Evolutionary conservation across 108 stramenopile species (phyloP), one percentile per base, ranked within the genome.

Genomic region (Skeletonema marinoi): DNA sequence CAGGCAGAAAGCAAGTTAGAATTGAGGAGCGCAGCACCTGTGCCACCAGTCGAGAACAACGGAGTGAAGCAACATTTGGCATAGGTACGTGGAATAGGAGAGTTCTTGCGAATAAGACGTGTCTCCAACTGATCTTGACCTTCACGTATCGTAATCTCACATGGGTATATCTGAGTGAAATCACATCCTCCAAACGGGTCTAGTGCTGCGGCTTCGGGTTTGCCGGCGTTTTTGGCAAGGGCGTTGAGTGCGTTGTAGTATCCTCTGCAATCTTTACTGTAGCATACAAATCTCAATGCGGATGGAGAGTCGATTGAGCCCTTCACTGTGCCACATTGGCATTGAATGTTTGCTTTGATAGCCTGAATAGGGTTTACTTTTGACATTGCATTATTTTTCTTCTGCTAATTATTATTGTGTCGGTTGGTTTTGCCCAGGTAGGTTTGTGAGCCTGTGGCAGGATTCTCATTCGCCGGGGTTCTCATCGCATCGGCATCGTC

Each of bases 41-140:
- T 70, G 4, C 80, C 71, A 29, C 78, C 78, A 44, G 77, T 74
- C 7, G 67, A 64, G 60, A 77, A 86, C 71, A 86, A 38, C 11
- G 85, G 85, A 33, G 85, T 83, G 54, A 68, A 69, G 78, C 85
- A 86, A 59, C 77, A 86, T 32, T 60, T 79, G 42, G 81, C 59
- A 59, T 83, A 83, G 6, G 78, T 73, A 31, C 75, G 81, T 11
- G 68, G 78, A 13, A 75, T 51, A 2, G 46, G 32, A 13, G 76
- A 78, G 35, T 39, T 61, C 14, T 73, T 58, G 19, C 80, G 61
- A 54, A 86, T 86, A 7, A 63, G 36, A n/a, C 64, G 41, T 8
- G 76, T 71, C 38, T 67, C 62, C 10, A 86, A 64, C 12, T 73
- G 56, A 14, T 83, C 74, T 62, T 59, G 60, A 4, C 79, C 85